Evolutionary conservation across 2,329 filamentous ascomycete species (phyloP).

Genomic region (Nemania serpens): DNA sequence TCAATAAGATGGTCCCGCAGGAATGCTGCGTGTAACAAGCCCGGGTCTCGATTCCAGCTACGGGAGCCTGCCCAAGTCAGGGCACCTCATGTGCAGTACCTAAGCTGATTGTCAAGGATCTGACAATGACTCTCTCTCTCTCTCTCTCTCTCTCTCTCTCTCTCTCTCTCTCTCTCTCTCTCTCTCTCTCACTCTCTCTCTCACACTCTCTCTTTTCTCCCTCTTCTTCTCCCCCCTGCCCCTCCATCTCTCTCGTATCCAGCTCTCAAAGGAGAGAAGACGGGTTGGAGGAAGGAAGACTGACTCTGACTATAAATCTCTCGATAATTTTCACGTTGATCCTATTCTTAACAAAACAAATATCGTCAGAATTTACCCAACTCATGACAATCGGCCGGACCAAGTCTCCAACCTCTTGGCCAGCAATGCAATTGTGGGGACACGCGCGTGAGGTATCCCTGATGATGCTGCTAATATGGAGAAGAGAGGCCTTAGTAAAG

Average conservation of each 20-base stretch:
- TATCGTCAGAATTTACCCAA: not conserved
- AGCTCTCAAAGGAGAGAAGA: not conserved
- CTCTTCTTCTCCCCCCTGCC: not conserved
- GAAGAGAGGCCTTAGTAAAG: not conserved
- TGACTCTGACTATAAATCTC: too few relatives aligned
- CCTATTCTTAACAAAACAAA: not conserved
- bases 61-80: conserved; percentile 12
- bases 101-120: not conserved
- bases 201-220: not conserved
- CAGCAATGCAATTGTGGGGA: not conserved
- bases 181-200: not conserved
- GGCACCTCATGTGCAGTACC: conserved; percentile 2
- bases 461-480: too few relatives aligned
- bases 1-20: conserved; percentile 14
- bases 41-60: conserved; percentile 19
- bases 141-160: not conserved
- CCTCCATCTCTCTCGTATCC: not conserved
- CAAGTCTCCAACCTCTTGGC: not conserved
- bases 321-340: too few relatives aligned
- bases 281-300: too few relatives aligned
- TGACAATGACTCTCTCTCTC: not conserved
- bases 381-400: not conserved
- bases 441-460: not conserved
- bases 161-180: not conserved
- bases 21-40: conserved; percentile 8